A percentile compares a stretch with the other conserved stretches of the same genome.
These are phyloP conservation scores for Barnettozyma wickerhamii DNA, from an alignment of 805 yeast genomes.

Conservation along the genomic window DNA sequence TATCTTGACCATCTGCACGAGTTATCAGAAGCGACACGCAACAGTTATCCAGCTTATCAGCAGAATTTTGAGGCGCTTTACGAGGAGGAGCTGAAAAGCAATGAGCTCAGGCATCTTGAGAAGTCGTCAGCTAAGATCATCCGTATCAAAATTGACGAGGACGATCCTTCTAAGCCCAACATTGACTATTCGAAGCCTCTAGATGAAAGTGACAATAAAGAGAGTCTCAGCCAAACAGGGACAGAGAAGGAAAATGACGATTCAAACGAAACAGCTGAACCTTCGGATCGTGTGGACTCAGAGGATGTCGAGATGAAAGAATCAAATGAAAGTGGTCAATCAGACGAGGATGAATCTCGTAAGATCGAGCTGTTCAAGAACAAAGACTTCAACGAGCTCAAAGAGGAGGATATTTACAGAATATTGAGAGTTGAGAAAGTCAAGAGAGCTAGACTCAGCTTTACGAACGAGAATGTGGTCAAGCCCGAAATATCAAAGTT, in stretches of 20 bases:
- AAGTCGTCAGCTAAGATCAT: slow-evolving; percentile 11
- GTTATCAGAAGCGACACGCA: slow-evolving; percentile 3
- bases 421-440: slow-evolving; percentile 19
- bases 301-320: neutral
- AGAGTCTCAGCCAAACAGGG: neutral
- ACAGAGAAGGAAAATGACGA: neutral
- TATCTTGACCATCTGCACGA: slow-evolving; percentile 9
- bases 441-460: slow-evolving; percentile 15
- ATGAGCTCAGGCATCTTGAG: slow-evolving; percentile 12
- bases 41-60: slow-evolving; percentile 13
- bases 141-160: slow-evolving; percentile 15
- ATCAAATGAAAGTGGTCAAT: neutral
- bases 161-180: slow-evolving; percentile 7
- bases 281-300: no score
- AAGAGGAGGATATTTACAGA: slow-evolving; percentile 17
- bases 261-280: neutral
- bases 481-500: slow-evolving; percentile 17
- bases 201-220: slow-evolving; percentile 1
- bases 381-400: slow-evolving; percentile 4
- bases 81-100: slow-evolving; percentile 14
- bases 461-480: slow-evolving; percentile 16
- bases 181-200: slow-evolving; percentile 2
- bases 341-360: neutral
- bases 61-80: slow-evolving; percentile 14
- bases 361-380: slow-evolving; percentile 1